A percentile compares a stretch with the other conserved stretches of the same genome.
Evolutionary conservation across 768 basidiomycete species (phyloP).

Genomic region (Amyloporia xantha): DNA sequence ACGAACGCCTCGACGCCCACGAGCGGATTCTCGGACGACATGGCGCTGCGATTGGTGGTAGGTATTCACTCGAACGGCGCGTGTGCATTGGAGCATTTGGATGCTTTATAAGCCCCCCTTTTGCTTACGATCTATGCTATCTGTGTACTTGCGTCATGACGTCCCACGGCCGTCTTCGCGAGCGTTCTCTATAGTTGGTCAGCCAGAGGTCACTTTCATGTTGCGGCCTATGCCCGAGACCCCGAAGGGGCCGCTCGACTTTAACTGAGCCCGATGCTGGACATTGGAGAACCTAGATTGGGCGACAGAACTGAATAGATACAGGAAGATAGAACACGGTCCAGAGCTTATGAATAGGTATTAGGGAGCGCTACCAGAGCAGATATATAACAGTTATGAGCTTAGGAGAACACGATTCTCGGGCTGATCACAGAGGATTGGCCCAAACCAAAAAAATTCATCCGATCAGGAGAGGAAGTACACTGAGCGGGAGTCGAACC

Average conservation of each 20-base stretch:
- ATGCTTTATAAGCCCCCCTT: neutral
- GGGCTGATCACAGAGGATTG: neutral
- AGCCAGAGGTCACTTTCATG: neutral
- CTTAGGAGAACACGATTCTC: neutral
- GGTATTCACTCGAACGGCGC: neutral
- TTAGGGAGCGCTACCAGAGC: no score
- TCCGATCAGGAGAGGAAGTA: neutral
- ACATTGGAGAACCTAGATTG: no score
- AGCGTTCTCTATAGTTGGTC: neutral
- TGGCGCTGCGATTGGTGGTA: neutral
- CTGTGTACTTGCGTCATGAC: neutral
- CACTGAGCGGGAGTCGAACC: slow-evolving; percentile 18
- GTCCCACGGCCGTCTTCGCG: neutral
- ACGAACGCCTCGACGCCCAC: slow-evolving; percentile 20
- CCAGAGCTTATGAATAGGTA: neutral
- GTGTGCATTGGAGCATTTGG: neutral
- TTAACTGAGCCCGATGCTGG: no score
- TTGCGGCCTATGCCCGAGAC: no score
- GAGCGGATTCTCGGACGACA: slow-evolving; percentile 4
- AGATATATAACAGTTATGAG: no score
- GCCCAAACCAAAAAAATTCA: neutral
- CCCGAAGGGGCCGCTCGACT: no score
- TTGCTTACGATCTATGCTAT: neutral
- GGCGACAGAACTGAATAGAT: neutral
- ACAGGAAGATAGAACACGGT: neutral